A percentile compares a stretch with the other conserved stretches of the same genome.
Conservation (phyloP, 305 asterid genomes). For the Fraxinus greggii region DNA sequence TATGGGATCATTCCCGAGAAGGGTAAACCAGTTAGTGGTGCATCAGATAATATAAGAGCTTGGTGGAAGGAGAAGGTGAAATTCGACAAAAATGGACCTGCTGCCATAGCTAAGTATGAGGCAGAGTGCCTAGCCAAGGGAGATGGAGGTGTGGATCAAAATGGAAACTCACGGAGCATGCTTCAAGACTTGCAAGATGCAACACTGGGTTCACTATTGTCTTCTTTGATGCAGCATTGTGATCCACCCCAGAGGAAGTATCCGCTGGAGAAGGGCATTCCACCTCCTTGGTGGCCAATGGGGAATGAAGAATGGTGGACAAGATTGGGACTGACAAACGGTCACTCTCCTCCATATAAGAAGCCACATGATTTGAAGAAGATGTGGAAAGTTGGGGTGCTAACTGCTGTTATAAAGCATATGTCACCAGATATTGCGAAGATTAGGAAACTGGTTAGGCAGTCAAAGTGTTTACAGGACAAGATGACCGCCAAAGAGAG, state of each 20-base stretch:
- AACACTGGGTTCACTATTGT: conserved; percentile 71
- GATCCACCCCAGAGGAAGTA: conserved; percentile 81
- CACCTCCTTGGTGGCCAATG: conserved; percentile 91
- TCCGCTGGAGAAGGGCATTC: conserved; percentile 68
- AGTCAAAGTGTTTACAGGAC: conserved; percentile 81
- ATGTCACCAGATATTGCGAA: conserved; percentile 80
- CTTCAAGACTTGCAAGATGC: conserved; percentile 79
- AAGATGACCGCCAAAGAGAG: conserved; percentile 89
- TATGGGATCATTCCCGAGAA: conserved; percentile 81
- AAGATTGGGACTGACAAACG: conserved; percentile 49
- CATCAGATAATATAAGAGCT: conserved; percentile 77
- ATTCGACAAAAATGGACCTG: conserved; percentile 80
- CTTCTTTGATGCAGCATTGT: conserved; percentile 85
- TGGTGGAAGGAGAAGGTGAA: conserved; percentile 96
- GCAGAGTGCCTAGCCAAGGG: conserved; percentile 48
- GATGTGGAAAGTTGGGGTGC: conserved; percentile 80
- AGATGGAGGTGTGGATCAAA: conserved; percentile 40
- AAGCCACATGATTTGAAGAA: conserved; percentile 86
- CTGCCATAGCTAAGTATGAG: conserved; percentile 67
- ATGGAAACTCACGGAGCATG: conserved; percentile 40
- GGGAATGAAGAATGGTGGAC: conserved; percentile 85
- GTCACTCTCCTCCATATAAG: conserved; percentile 61
- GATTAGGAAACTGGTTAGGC: conserved; percentile 54
- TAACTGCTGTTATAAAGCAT: conserved; percentile 77
- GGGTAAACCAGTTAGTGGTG: conserved; percentile 81